phyloP scores from a whole-genome alignment of 306 rosid genomes.

The Gillenia trifoliata region DNA sequence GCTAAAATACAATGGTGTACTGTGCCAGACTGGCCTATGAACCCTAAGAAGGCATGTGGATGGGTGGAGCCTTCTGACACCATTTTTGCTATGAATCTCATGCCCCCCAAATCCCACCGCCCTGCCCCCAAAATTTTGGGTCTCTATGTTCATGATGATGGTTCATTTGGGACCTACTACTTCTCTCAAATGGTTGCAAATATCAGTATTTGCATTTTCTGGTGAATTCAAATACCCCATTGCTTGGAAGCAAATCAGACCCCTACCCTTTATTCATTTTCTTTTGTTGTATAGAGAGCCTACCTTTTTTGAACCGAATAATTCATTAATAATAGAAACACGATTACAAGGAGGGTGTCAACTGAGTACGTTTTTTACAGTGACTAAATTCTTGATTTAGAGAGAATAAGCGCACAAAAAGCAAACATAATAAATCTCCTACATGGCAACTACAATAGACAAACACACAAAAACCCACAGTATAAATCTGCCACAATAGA shows the following conservation, averaged over 20 bases:
- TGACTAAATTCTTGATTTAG: no score
- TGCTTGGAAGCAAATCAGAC: neutral
- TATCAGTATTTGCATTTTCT: constrained; percentile 10
- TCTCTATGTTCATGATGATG: constrained; percentile 27
- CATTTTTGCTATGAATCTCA: constrained; percentile 37
- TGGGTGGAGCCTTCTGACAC: constrained; percentile 51
- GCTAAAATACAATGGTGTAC: constrained; percentile 37
- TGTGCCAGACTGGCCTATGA: constrained; percentile 45
- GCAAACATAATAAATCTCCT: no score
- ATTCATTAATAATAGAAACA: no score
- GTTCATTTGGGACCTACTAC: constrained; percentile 30
- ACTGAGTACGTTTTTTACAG: no score
- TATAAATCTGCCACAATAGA: no score
- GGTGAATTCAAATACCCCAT: neutral
- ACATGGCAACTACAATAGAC: no score
- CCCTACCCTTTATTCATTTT: neutral
- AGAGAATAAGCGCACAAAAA: no score
- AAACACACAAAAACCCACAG: no score
- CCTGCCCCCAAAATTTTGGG: constrained; percentile 22
- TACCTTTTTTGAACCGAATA: no score
- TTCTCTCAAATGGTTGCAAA: neutral
- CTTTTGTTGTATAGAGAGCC: neutral
- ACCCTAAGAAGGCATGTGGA: constrained; percentile 40
- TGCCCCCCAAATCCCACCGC: constrained; percentile 22
- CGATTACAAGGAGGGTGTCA: no score